These are phyloP conservation scores for Calocybe indica DNA, from an alignment of 768 basidiomycete species.

Conservation along the genomic window DNA sequence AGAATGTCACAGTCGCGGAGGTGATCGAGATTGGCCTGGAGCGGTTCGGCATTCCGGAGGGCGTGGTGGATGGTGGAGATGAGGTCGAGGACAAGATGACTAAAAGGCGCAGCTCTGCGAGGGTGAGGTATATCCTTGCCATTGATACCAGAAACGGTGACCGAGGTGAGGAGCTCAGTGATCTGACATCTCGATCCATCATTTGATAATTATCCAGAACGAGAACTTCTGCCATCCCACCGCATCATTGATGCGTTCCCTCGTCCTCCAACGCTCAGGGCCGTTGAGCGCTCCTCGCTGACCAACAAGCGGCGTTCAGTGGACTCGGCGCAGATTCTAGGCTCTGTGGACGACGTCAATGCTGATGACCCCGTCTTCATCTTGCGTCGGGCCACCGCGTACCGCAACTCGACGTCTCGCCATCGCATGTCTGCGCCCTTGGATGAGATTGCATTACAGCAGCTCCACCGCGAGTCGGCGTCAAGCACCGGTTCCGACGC, in stretches of 20 bases:
- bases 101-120: conserved; percentile 69
- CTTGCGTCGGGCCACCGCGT: conserved; percentile 75
- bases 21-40: conserved; percentile 91
- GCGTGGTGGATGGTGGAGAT: conserved; percentile 98
- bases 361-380: conserved; percentile 87
- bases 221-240: conserved; percentile 71
- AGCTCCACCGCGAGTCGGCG: conserved; percentile 62
- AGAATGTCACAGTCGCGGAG: conserved; percentile 94
- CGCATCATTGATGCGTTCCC: conserved; percentile 81
- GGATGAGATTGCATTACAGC: conserved; percentile 77
- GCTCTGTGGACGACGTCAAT: conserved; percentile 66
- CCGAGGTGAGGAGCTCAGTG: conserved; percentile 25
- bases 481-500: conserved; percentile 51
- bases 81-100: conserved; percentile 91
- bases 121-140: conserved; percentile 80
- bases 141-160: conserved; percentile 61
- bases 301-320: conserved; percentile 81
- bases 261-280: conserved; percentile 65
- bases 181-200: conserved; percentile 1
- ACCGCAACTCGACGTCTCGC: conserved; percentile 65
- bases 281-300: conserved; percentile 51
- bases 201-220: conserved; percentile 43
- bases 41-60: conserved; percentile 90
- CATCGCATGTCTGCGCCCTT: conserved; percentile 70
- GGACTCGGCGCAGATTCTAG: conserved; percentile 71